These are phyloP conservation scores for Aspergillus sp. DNA, from an alignment of 2,329 filamentous ascomycete species.

Conservation along the genomic window DNA sequence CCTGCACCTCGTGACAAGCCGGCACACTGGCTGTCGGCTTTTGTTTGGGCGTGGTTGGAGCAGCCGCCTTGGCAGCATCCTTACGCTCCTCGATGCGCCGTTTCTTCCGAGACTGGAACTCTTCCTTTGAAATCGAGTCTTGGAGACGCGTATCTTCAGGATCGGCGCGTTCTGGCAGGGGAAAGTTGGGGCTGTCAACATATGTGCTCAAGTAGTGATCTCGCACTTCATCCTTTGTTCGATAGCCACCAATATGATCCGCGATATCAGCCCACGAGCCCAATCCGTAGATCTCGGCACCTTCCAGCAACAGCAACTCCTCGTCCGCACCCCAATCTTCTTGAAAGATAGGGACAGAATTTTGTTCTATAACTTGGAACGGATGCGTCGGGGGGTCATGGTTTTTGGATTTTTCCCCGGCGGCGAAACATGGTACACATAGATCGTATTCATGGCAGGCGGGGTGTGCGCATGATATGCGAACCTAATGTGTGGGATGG, in stretches of 20 bases:
- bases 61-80: slow-evolving; percentile 79
- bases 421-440: slow-evolving; percentile 90
- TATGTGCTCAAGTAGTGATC: slow-evolving; percentile 92
- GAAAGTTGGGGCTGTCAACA: slow-evolving; percentile 78
- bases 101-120: slow-evolving; percentile 93
- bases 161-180: slow-evolving; percentile 81
- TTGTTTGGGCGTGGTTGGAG: slow-evolving; percentile 82
- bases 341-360: slow-evolving; percentile 95
- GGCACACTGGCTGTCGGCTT: slow-evolving; percentile 96
- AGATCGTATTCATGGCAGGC: slow-evolving; percentile 93
- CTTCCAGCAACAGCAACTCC: slow-evolving; percentile 88
- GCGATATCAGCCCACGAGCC: slow-evolving; percentile 98
- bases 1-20: slow-evolving; percentile 95
- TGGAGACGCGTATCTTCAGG: slow-evolving; percentile 77
- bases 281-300: slow-evolving; percentile 91
- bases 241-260: slow-evolving; percentile 94
- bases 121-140: slow-evolving; percentile 79
- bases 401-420: slow-evolving; percentile 74
- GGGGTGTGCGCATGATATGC: slow-evolving; percentile 84
- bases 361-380: slow-evolving; percentile 94
- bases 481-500: slow-evolving; percentile 60
- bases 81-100: slow-evolving; percentile 87
- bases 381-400: slow-evolving; percentile 85
- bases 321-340: slow-evolving; percentile 96
- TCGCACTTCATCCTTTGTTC: slow-evolving; percentile 90